These are phyloP conservation scores for Globisporangium canariense DNA, from an alignment of 352 stramenopile species.

Conservation along the genomic window DNA sequence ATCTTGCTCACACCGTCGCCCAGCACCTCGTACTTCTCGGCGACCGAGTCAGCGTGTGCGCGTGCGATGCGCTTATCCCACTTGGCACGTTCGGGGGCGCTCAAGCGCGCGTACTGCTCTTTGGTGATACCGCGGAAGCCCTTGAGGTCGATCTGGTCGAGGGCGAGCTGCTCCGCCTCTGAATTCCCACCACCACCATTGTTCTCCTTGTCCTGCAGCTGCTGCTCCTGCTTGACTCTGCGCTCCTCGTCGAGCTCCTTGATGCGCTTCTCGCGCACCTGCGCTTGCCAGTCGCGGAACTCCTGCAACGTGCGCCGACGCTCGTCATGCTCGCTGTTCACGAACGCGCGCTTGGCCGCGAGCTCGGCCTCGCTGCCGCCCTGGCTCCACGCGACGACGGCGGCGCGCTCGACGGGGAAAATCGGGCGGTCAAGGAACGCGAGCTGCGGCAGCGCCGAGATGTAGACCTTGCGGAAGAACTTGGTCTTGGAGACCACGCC, in stretches of 20 bases:
- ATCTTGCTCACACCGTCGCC: conserved; percentile 41
- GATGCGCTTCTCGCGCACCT: conserved; percentile 60
- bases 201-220: conserved; percentile 34
- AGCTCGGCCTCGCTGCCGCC: conserved; percentile 90
- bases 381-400: conserved; percentile 80
- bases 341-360: conserved; percentile 64
- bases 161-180: conserved; percentile 5
- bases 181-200: neutral
- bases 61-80: conserved; percentile 62
- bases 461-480: conserved; percentile 92
- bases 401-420: conserved; percentile 88
- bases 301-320: conserved; percentile 59
- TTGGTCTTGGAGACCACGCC: conserved; percentile 87
- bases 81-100: conserved; percentile 34
- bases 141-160: conserved; percentile 32
- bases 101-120: conserved; percentile 52
- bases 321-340: conserved; percentile 76
- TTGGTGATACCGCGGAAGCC: conserved; percentile 66
- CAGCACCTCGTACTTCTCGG: conserved; percentile 35
- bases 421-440: conserved; percentile 94
- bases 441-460: conserved; percentile 80
- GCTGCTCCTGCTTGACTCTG: conserved; percentile 15
- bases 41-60: conserved; percentile 38
- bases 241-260: conserved; percentile 53
- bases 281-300: conserved; percentile 77